A percentile compares a stretch with the other conserved stretches of the same genome.
phyloP scores from a whole-genome alignment of 257 asterid genomes.

The Rauvolfia tetraphylla region DNA sequence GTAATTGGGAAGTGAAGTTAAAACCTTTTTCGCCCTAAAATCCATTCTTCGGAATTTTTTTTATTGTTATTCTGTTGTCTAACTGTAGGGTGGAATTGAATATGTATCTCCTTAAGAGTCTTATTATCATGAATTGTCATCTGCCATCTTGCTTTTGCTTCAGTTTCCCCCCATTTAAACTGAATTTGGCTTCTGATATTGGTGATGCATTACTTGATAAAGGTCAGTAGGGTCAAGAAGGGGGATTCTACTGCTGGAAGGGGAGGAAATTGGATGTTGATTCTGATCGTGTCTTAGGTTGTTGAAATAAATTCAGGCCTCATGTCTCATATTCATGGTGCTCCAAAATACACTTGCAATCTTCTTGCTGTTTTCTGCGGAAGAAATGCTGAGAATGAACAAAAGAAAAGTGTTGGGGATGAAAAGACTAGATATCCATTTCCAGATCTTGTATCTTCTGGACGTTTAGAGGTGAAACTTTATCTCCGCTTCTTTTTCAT shows the following conservation, averaged over 20 bases:
- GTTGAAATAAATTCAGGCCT: constrained; percentile 11
- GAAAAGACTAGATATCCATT: constrained; percentile 53
- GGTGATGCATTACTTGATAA: not conserved
- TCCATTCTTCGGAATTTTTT: not conserved
- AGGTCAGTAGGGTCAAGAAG: not conserved
- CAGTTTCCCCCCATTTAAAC: not conserved
- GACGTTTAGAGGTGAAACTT: constrained; percentile 77
- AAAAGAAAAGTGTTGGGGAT: constrained; percentile 38
- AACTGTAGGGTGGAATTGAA: not conserved
- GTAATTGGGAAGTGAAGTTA: not conserved
- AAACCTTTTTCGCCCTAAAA: not conserved
- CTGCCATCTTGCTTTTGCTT: not conserved
- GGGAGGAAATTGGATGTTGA: not conserved
- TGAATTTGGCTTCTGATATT: not conserved
- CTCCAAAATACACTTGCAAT: constrained; percentile 69
- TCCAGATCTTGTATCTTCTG: constrained; percentile 68
- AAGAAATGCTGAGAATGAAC: constrained; percentile 40
- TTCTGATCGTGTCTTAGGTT: constrained; percentile 1
- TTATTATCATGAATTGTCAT: not conserved
- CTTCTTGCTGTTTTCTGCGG: constrained; percentile 69
- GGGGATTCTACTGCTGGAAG: not conserved
- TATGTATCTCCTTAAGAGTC: not conserved
- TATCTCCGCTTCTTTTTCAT: constrained; percentile 1
- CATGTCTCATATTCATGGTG: constrained; percentile 87
- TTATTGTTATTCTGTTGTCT: not conserved